Percentiles rank a stretch among this genome's conserved stretches.
These are phyloP conservation scores for Colletotrichum lentis DNA, from an alignment of 2,329 filamentous ascomycete species.

Conservation along the genomic window DNA sequence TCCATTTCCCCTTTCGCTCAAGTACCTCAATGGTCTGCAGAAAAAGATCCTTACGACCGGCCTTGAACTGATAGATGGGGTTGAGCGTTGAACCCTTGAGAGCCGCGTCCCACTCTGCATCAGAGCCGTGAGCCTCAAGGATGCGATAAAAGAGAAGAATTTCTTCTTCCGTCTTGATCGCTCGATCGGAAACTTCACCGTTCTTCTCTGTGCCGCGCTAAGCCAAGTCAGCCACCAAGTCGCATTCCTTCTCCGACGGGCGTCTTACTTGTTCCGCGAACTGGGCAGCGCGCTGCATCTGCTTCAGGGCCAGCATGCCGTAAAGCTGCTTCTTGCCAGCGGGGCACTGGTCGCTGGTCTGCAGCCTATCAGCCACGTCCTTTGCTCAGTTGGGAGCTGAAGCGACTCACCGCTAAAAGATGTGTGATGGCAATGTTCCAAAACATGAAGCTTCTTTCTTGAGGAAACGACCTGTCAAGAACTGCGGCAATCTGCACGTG, in stretches of 20 bases:
- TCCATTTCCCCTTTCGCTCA: slow-evolving; percentile 53
- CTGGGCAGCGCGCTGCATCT: slow-evolving; percentile 60
- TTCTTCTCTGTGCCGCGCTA: slow-evolving; percentile 17
- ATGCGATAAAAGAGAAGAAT: slow-evolving; percentile 60
- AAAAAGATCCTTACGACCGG: slow-evolving; percentile 58
- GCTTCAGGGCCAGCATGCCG: slow-evolving; percentile 59
- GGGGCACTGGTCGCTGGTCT: slow-evolving; percentile 58
- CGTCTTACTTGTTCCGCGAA: slow-evolving; percentile 53
- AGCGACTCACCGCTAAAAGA: slow-evolving; percentile 58
- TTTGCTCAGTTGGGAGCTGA: too few relatives aligned
- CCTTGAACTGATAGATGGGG: slow-evolving; percentile 54
- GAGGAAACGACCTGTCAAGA: slow-evolving; percentile 60
- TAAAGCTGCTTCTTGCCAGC: slow-evolving; percentile 62
- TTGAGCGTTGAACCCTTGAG: slow-evolving; percentile 51
- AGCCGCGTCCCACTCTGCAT: slow-evolving; percentile 53
- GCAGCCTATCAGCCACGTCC: not conserved
- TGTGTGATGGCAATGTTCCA: slow-evolving; percentile 64
- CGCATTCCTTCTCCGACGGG: not conserved
- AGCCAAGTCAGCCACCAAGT: not conserved
- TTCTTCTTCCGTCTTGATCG: slow-evolving; percentile 59
- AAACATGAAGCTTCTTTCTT: slow-evolving; percentile 60
- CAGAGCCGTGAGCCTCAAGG: slow-evolving; percentile 53
- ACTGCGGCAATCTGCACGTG: slow-evolving; percentile 60
- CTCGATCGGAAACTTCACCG: slow-evolving; percentile 41
- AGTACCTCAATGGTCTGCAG: slow-evolving; percentile 52